A percentile compares a stretch with the other conserved stretches of the same genome.
phyloP scores from a whole-genome alignment of 768 basidiomycete species.

The Butyriboletus loyo region DNA sequence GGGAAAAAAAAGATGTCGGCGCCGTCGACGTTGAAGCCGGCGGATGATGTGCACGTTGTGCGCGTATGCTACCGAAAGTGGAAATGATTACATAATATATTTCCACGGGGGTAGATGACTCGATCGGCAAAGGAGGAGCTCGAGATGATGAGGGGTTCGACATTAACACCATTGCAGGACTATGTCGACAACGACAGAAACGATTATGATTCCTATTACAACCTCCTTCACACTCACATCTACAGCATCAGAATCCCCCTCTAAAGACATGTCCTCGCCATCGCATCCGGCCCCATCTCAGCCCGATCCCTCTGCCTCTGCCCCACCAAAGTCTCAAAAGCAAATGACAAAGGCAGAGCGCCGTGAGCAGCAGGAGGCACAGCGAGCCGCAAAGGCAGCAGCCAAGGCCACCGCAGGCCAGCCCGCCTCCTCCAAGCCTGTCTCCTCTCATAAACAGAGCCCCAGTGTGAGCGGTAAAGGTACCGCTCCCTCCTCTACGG shows the following conservation, averaged over 20 bases:
- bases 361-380: conserved; percentile 73
- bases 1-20: neutral
- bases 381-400: conserved; percentile 72
- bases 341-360: conserved; percentile 79
- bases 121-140: neutral
- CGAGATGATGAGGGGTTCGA: neutral
- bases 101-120: conserved; percentile 26
- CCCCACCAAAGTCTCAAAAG: conserved; percentile 51
- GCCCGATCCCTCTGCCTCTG: neutral
- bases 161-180: neutral
- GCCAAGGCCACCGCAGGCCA: conserved; percentile 35
- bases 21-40: neutral
- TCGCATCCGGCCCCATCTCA: conserved; percentile 3
- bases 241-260: neutral
- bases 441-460: conserved; percentile 28
- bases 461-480: conserved; percentile 22
- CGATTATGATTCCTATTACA: conserved; percentile 3
- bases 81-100: conserved; percentile 14
- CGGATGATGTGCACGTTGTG: neutral
- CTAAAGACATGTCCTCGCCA: conserved; percentile 3
- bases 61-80: conserved; percentile 5
- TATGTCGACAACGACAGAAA: conserved; percentile 28
- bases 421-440: conserved; percentile 22
- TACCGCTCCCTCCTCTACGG: conserved; percentile 7
- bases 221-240: conserved; percentile 21